phyloP scores from a whole-genome alignment of 331 rosid genomes.

The Spiraea crenata region DNA sequence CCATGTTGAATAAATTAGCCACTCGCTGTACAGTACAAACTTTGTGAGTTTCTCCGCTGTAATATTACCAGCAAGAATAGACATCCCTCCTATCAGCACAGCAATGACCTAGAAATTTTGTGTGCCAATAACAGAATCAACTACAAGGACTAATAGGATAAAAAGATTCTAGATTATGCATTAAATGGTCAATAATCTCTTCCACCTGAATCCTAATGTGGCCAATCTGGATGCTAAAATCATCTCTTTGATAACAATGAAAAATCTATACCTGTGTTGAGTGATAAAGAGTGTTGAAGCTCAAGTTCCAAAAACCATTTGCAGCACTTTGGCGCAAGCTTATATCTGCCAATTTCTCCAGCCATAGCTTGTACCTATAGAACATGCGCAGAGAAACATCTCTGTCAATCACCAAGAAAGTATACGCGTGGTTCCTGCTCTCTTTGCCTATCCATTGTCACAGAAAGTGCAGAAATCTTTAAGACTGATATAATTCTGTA shows the following conservation, averaged over 20 bases:
- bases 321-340: conserved; percentile 92
- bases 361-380: conserved; percentile 77
- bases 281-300: conserved; percentile 84
- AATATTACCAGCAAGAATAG: conserved; percentile 80
- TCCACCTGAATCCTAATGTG: conserved; percentile 1
- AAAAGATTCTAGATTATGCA: conserved; percentile 1
- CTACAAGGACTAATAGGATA: conserved; percentile 8
- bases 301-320: conserved; percentile 81
- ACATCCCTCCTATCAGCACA: conserved; percentile 85
- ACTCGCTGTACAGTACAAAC: conserved; percentile 89
- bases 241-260: conserved; percentile 6
- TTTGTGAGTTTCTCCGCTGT: conserved; percentile 95
- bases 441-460: too few relatives aligned
- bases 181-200: neutral
- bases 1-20: conserved; percentile 97
- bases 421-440: neutral
- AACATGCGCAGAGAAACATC: neutral
- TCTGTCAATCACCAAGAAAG: too few relatives aligned
- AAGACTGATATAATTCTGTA: conserved; percentile 1
- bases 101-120: conserved; percentile 63
- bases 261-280: conserved; percentile 74
- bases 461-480: neutral
- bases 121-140: conserved; percentile 32
- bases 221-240: conserved; percentile 5
- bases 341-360: conserved; percentile 74